Conservation (phyloP, 768 basidiomycete species). For the Mycena olivaceomarginata region DNA sequence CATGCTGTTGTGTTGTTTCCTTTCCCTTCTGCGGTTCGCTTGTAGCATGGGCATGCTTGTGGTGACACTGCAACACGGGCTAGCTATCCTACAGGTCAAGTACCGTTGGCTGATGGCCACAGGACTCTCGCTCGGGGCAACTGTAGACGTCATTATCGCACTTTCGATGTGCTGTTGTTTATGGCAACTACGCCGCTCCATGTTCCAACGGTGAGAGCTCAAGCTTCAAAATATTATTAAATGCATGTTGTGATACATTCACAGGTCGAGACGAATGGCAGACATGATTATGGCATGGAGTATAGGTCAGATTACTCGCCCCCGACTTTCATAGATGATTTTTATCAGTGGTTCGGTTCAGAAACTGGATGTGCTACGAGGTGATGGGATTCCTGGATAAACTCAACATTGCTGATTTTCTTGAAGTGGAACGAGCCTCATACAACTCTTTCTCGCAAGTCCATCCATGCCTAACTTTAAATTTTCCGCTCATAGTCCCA, state of each 20-base stretch:
- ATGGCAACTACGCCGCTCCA: neutral
- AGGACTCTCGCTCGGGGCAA: neutral
- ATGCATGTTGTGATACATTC: neutral
- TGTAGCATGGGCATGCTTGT: neutral
- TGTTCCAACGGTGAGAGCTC: conserved; percentile 1
- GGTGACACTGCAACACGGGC: neutral
- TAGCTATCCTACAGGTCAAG: neutral
- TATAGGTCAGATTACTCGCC: conserved; percentile 5
- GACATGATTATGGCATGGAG: conserved; percentile 2
- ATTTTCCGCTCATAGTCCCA: conserved; percentile 4
- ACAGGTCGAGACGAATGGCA: neutral
- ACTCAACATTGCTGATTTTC: neutral
- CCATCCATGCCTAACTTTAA: conserved; percentile 7
- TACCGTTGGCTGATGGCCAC: neutral
- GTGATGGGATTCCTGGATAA: neutral
- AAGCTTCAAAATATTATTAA: neutral
- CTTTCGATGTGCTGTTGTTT: neutral
- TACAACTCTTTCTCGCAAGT: neutral
- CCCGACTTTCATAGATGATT: neutral
- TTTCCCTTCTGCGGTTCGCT: neutral
- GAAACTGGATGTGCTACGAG: conserved; percentile 7
- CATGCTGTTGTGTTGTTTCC: neutral
- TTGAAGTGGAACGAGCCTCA: conserved; percentile 2
- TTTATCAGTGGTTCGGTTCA: neutral
- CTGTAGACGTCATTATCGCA: neutral